Conservation (phyloP, 2,329 filamentous ascomycete genomes). For the Trichoderma oligosporum region DNA sequence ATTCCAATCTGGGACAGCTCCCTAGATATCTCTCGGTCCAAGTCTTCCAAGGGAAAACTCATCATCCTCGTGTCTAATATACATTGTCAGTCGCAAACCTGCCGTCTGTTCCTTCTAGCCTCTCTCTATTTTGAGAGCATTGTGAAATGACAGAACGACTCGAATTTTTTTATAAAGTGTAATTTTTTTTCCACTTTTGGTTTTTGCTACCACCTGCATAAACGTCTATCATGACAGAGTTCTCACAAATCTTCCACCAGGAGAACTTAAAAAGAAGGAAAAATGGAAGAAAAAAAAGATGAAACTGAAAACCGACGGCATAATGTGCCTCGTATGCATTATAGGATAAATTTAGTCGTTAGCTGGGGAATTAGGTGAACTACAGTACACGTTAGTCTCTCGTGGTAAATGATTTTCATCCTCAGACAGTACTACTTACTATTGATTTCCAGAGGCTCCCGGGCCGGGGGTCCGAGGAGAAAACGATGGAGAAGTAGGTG, state of each 20-base stretch:
- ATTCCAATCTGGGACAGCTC: constrained; percentile 19
- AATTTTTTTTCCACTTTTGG: constrained; percentile 16
- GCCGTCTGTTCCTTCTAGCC: constrained; percentile 4
- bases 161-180: constrained; percentile 3
- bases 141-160: constrained; percentile 6
- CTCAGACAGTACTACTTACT: constrained; percentile 29
- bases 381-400: constrained; percentile 28
- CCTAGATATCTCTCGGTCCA: constrained; percentile 1
- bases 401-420: background rate
- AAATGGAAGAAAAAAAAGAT: constrained; percentile 25
- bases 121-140: background rate
- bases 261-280: constrained; percentile 22
- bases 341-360: constrained; percentile 38
- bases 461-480: constrained; percentile 46
- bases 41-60: background rate
- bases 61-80: constrained; percentile 22
- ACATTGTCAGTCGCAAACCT: constrained; percentile 21
- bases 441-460: constrained; percentile 42
- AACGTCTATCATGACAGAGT: constrained; percentile 30
- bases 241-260: constrained; percentile 13
- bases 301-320: constrained; percentile 26
- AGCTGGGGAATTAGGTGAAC: constrained; percentile 44
- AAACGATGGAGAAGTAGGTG: constrained; percentile 54
- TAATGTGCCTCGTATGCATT: constrained; percentile 34
- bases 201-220: constrained; percentile 13